A percentile compares a stretch with the other conserved stretches of the same genome.
These are phyloP conservation scores for Sarcocystis neurona DNA, from an alignment of 169 alveolate genomes.

Conservation along the genomic window DNA sequence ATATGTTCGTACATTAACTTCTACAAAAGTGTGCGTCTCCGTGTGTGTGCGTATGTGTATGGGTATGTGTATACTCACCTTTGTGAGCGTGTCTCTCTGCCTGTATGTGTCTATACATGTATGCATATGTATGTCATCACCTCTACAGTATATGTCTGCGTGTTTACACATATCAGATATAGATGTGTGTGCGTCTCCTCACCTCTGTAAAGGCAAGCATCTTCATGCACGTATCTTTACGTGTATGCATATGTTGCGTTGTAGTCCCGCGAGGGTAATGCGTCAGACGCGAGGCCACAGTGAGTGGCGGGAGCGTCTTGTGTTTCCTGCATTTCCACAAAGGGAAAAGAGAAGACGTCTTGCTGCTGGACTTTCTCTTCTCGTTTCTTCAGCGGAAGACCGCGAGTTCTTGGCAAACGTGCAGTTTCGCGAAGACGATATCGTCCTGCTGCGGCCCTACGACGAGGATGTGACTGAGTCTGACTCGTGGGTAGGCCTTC, in stretches of 20 bases:
- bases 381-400: constrained; percentile 52
- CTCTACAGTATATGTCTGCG: no score
- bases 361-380: background rate
- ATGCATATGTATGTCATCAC: no score
- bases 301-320: background rate
- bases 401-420: constrained; percentile 61
- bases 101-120: background rate
- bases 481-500: constrained; percentile 36
- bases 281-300: background rate
- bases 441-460: constrained; percentile 62
- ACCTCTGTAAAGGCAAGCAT: background rate
- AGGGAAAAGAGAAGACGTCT: no score
- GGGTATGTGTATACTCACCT: background rate
- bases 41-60: background rate
- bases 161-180: background rate
- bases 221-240: no score
- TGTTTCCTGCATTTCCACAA: background rate
- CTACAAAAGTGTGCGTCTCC: no score
- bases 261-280: no score
- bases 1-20: no score
- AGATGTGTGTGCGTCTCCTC: background rate
- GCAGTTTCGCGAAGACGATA: constrained; percentile 62
- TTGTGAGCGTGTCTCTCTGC: background rate
- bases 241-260: no score
- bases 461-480: constrained; percentile 48